Evolutionary conservation across 768 basidiomycete genomes (phyloP).

Genomic region (Rhodotorula babjevae): DNA sequence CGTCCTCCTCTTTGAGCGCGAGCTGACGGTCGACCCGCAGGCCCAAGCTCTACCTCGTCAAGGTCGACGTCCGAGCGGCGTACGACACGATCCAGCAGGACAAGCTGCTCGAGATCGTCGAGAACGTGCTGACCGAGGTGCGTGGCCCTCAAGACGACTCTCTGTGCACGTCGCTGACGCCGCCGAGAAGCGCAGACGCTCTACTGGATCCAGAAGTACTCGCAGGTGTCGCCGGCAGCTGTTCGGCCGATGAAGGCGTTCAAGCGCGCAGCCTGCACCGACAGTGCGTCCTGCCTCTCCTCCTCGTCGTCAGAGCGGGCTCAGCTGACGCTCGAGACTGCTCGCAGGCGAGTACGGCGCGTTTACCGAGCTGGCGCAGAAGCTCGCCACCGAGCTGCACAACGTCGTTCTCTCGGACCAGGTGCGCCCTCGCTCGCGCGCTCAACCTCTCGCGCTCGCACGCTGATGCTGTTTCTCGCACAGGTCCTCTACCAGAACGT

Average conservation of each 20-base stretch:
- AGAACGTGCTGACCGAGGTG: constrained; percentile 68
- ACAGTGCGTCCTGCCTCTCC: constrained; percentile 52
- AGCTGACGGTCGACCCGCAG: constrained; percentile 49
- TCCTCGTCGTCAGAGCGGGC: background rate
- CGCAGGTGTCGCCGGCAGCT: constrained; percentile 58
- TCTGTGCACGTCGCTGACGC: background rate
- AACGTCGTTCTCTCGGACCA: constrained; percentile 83
- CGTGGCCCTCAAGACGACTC: background rate
- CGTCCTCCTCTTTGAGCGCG: fast-evolving
- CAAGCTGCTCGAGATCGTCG: constrained; percentile 72
- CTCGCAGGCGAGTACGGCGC: constrained; percentile 65
- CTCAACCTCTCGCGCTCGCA: too few relatives aligned
- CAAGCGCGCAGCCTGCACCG: constrained; percentile 54
- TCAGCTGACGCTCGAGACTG: background rate
- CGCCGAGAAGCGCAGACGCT: constrained; percentile 53
- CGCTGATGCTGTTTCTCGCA: too few relatives aligned
- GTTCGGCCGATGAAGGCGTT: constrained; percentile 44
- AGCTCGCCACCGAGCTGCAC: constrained; percentile 63
- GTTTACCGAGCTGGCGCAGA: constrained; percentile 65
- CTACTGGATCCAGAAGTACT: constrained; percentile 68
- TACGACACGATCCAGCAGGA: constrained; percentile 94
- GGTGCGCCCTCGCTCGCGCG: constrained; percentile 48
- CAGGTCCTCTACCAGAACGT: constrained; percentile 58
- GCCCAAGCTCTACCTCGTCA: constrained; percentile 88
- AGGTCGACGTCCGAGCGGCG: constrained; percentile 90